phyloP scores from a whole-genome alignment of 352 stramenopile species.

The Pythium sp. region DNA sequence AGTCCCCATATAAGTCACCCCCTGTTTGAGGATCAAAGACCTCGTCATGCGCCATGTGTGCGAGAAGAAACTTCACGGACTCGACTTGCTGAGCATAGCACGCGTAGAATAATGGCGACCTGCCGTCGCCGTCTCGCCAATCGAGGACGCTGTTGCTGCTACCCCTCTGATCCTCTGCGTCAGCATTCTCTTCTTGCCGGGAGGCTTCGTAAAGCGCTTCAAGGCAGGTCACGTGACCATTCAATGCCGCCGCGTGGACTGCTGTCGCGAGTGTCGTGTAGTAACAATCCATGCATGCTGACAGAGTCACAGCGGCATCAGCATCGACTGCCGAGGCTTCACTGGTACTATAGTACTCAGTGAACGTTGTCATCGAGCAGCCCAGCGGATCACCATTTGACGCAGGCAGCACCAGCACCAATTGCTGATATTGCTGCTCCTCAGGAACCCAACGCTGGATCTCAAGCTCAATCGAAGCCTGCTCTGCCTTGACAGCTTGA shows the following conservation, averaged over 20 bases:
- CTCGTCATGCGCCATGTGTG: slow-evolving; percentile 5
- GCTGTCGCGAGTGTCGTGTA: slow-evolving; percentile 50
- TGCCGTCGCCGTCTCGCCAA: slow-evolving; percentile 59
- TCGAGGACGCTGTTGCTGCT: slow-evolving; percentile 34
- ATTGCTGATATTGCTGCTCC: slow-evolving; percentile 40
- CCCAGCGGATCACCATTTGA: slow-evolving; percentile 23
- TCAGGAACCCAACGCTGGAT: slow-evolving; percentile 48
- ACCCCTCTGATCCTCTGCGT: slow-evolving; percentile 6
- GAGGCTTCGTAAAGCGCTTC: slow-evolving; percentile 23
- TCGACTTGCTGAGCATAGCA: slow-evolving; percentile 57
- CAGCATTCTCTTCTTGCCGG: neutral
- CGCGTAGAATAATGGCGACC: slow-evolving; percentile 70
- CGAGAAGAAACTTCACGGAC: slow-evolving; percentile 43
- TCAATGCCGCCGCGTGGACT: slow-evolving; percentile 53
- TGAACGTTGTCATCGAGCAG: slow-evolving; percentile 51
- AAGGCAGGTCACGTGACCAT: slow-evolving; percentile 51
- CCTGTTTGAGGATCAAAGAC: slow-evolving; percentile 6
- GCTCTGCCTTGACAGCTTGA: slow-evolving; percentile 9
- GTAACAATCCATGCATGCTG: slow-evolving; percentile 55
- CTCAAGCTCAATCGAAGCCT: slow-evolving; percentile 24
- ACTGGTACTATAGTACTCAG: slow-evolving; percentile 44
- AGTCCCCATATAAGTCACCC: slow-evolving; percentile 4
- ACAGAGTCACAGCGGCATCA: neutral
- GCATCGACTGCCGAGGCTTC: slow-evolving; percentile 4
- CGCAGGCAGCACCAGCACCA: slow-evolving; percentile 22